Percentiles rank a stretch among this genome's conserved stretches.
Evolutionary conservation across 2,329 filamentous ascomycete genomes (phyloP).

Genomic region (Fusarium subglutinans): DNA sequence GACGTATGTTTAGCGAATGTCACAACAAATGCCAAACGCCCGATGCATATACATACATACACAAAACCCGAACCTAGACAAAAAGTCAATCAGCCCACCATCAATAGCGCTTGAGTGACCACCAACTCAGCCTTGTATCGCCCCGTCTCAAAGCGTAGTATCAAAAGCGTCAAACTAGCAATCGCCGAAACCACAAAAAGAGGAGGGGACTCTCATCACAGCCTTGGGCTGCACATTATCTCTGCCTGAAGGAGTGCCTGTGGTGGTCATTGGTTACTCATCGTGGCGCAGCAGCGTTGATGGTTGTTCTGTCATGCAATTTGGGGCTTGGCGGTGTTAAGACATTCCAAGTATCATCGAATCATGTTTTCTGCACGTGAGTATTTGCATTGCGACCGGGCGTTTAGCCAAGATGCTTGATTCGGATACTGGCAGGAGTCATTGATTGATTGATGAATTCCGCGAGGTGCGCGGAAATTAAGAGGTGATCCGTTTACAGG

Average conservation of each 20-base stretch:
- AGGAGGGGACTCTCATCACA: not conserved
- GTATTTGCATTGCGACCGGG: constrained; percentile 7
- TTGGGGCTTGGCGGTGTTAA: constrained; percentile 16
- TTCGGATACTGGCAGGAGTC: constrained; percentile 27
- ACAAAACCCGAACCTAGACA: too few species aligned
- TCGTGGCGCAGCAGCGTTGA: constrained; percentile 17
- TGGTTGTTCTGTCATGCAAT: constrained; percentile 8
- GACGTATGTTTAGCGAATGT: not conserved
- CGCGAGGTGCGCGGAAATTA: constrained; percentile 6
- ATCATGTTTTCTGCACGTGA: not conserved
- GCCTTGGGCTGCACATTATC: constrained; percentile 21
- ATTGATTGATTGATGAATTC: not conserved
- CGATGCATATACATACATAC: not conserved
- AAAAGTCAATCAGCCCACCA: constrained; percentile 28
- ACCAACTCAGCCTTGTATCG: constrained; percentile 26
- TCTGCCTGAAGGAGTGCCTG: not conserved
- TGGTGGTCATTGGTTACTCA: not conserved
- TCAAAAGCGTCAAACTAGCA: constrained; percentile 1
- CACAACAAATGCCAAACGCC: constrained; percentile 8
- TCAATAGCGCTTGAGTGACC: not conserved
- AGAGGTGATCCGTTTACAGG: not conserved
- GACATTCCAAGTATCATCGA: constrained; percentile 1
- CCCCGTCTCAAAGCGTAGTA: not conserved
- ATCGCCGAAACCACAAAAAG: not conserved
- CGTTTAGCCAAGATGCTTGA: constrained; percentile 10